Conservation (phyloP, 164 flowering plant species). For the Tetracentron sinense region DNA sequence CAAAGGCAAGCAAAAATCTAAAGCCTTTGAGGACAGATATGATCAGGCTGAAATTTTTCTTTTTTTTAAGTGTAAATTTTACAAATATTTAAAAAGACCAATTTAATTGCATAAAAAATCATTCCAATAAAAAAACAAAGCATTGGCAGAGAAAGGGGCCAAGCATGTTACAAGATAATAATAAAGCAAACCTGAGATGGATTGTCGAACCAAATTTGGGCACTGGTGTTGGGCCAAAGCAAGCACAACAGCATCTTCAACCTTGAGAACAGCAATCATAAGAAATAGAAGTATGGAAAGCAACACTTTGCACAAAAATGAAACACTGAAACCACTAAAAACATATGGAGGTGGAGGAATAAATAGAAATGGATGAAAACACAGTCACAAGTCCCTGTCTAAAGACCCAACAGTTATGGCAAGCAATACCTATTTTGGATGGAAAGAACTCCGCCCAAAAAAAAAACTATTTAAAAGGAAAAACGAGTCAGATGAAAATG, state of each 20-base stretch:
- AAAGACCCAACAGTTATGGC: background rate
- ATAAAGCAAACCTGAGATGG: slow-evolving; percentile 43
- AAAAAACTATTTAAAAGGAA: too few species aligned
- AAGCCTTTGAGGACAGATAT: too few species aligned
- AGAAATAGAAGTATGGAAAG: background rate
- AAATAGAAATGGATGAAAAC: background rate
- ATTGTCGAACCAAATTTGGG: slow-evolving; percentile 48
- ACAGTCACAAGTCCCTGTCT: background rate
- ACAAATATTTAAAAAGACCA: too few species aligned
- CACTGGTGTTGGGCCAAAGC: slow-evolving; percentile 61
- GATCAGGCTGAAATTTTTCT: too few species aligned
- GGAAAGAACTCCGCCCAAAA: background rate
- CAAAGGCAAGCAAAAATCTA: too few species aligned
- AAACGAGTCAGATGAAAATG: background rate
- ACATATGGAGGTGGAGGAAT: background rate
- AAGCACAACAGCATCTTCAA: slow-evolving; percentile 88
- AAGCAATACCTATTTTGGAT: background rate
- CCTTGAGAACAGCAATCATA: slow-evolving; percentile 36
- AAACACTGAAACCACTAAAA: background rate
- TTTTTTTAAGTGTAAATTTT: too few species aligned
- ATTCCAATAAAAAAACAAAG: background rate
- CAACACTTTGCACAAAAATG: background rate
- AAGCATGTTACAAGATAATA: background rate
- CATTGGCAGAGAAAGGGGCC: background rate
- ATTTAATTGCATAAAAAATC: too few species aligned